phyloP scores from a whole-genome alignment of 768 basidiomycete species.

The Astraeus odoratus region DNA sequence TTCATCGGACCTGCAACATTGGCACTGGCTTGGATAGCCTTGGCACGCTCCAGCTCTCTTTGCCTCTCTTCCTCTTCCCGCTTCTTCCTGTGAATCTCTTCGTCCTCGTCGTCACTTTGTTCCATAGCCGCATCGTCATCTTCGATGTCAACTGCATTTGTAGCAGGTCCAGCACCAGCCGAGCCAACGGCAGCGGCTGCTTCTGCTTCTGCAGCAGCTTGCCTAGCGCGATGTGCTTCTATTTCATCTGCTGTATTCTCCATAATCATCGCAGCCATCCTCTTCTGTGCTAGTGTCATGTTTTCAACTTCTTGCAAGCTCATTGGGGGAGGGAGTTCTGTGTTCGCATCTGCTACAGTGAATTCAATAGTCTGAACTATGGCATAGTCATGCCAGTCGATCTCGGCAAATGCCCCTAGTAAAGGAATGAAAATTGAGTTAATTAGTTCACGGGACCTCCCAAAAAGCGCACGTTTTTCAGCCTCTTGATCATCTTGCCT shows the following conservation, averaged over 20 bases:
- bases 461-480: constrained; percentile 61
- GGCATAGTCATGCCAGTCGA: constrained; percentile 99
- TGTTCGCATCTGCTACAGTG: constrained; percentile 82
- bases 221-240: constrained; percentile 71
- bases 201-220: constrained; percentile 81
- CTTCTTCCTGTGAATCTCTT: constrained; percentile 49
- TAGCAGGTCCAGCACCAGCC: constrained; percentile 36
- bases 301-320: constrained; percentile 90
- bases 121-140: constrained; percentile 63
- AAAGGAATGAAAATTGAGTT: constrained; percentile 8
- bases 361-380: constrained; percentile 98
- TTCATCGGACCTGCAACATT: constrained; percentile 81
- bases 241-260: constrained; percentile 87
- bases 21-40: constrained; percentile 73
- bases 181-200: constrained; percentile 74
- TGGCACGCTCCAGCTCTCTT: constrained; percentile 68
- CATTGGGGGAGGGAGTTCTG: constrained; percentile 96
- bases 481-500: constrained; percentile 89
- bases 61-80: constrained; percentile 64
- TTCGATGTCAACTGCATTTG: constrained; percentile 19
- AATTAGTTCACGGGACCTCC: neutral
- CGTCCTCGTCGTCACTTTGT: constrained; percentile 83
- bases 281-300: constrained; percentile 95
- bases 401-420: constrained; percentile 89
- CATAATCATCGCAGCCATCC: constrained; percentile 98